These are phyloP conservation scores for Coemansia aciculifera DNA, from an alignment of 192 early-diverging fungal genomes.

Conservation along the genomic window DNA sequence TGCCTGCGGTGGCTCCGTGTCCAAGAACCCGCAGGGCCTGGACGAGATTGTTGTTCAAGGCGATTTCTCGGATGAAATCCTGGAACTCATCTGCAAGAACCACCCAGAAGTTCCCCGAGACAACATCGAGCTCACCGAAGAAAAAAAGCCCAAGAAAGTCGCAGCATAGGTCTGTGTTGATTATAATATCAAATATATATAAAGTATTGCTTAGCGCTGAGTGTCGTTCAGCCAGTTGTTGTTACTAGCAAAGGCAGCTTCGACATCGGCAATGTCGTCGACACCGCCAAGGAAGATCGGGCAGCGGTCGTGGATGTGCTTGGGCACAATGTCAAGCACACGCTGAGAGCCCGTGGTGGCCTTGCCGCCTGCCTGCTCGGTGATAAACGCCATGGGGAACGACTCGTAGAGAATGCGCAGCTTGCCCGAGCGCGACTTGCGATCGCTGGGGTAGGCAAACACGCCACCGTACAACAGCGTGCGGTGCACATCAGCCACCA, in stretches of 20 bases:
- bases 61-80: slow-evolving; percentile 88
- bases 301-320: slow-evolving; percentile 85
- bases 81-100: slow-evolving; percentile 75
- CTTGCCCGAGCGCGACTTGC: slow-evolving; percentile 82
- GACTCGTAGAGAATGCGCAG: slow-evolving; percentile 96
- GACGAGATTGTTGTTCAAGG: slow-evolving; percentile 99
- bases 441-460: slow-evolving; percentile 83
- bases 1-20: slow-evolving; percentile 90
- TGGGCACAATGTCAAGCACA: slow-evolving; percentile 85
- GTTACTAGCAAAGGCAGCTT: slow-evolving; percentile 66
- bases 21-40: slow-evolving; percentile 87
- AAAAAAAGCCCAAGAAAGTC: slow-evolving; percentile 67
- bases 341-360: slow-evolving; percentile 79
- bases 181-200: background rate
- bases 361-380: slow-evolving; percentile 95
- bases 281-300: slow-evolving; percentile 88
- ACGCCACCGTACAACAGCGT: slow-evolving; percentile 91
- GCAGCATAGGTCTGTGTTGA: slow-evolving; percentile 4
- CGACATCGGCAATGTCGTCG: slow-evolving; percentile 87
- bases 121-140: slow-evolving; percentile 75
- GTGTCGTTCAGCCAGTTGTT: slow-evolving; percentile 45
- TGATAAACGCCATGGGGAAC: slow-evolving; percentile 96
- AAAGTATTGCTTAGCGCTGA: slow-evolving; percentile 16
- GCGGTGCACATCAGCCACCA: slow-evolving; percentile 98
- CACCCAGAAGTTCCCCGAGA: slow-evolving; percentile 73